phyloP scores from a whole-genome alignment of 1,139 yeast genomes.

The Blastobotrys illinoisensis region DNA sequence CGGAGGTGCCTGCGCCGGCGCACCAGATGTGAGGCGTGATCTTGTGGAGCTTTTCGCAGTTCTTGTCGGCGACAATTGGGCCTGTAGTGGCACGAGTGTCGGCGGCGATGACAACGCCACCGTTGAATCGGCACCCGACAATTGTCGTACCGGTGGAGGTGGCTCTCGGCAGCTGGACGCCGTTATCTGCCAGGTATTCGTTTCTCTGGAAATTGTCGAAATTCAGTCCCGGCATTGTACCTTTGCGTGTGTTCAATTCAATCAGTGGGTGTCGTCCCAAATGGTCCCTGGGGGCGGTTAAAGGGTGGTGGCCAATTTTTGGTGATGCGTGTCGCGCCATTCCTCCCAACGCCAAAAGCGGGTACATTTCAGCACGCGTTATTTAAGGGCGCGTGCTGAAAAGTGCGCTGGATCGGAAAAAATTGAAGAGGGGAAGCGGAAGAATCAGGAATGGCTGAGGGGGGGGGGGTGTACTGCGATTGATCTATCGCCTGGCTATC shows the following conservation, averaged over 20 bases:
- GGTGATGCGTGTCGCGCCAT: neutral
- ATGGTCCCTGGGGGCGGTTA: neutral
- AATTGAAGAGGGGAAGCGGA: neutral
- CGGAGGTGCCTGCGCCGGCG: slow-evolving; percentile 99
- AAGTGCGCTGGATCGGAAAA: neutral
- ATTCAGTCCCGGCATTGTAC: slow-evolving; percentile 76
- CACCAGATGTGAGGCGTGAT: slow-evolving; percentile 95
- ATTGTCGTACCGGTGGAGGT: slow-evolving; percentile 98
- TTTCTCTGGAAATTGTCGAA: slow-evolving; percentile 93
- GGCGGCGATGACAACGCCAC: slow-evolving; percentile 96
- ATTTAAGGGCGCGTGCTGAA: neutral
- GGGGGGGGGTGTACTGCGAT: neutral
- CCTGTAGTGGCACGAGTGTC: slow-evolving; percentile 98
- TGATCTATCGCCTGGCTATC: neutral
- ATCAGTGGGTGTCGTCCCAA: too few relatives aligned
- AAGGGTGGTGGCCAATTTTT: neutral
- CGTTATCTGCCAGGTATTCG: slow-evolving; percentile 60
- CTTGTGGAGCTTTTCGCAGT: slow-evolving; percentile 92
- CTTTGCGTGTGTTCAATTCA: neutral
- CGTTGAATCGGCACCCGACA: slow-evolving; percentile 88
- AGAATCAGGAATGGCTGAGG: neutral
- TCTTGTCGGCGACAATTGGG: slow-evolving; percentile 92
- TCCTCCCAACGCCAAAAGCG: neutral
- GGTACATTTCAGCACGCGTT: neutral
- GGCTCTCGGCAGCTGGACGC: slow-evolving; percentile 74